phyloP scores from a whole-genome alignment of 805 yeast genomes.

The Candida insectorum region DNA sequence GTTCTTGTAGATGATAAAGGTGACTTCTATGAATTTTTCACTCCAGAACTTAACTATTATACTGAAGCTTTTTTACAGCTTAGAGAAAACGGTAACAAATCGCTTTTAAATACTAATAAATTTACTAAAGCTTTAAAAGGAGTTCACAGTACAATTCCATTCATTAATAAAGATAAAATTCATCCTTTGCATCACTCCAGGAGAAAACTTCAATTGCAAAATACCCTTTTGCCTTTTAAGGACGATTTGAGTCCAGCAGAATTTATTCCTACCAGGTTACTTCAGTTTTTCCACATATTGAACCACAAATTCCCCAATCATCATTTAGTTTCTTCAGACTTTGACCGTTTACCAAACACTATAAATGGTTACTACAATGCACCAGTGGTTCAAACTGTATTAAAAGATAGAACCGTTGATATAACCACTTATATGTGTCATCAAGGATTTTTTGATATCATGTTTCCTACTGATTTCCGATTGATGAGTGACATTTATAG shows the following conservation, averaged over 20 bases:
- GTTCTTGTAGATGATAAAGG: constrained; percentile 70
- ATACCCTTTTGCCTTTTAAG: constrained; percentile 60
- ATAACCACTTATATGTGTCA: constrained; percentile 74
- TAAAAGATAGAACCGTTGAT: constrained; percentile 64
- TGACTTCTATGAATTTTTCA: constrained; percentile 71
- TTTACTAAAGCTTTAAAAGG: constrained; percentile 20
- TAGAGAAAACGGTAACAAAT: constrained; percentile 42
- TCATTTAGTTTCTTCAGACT: constrained; percentile 70
- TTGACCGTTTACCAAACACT: constrained; percentile 45
- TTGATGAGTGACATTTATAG: constrained; percentile 59
- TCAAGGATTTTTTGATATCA: constrained; percentile 82
- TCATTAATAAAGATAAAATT: constrained; percentile 24
- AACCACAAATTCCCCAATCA: constrained; percentile 71
- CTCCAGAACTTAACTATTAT: constrained; percentile 58
- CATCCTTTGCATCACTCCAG: constrained; percentile 63
- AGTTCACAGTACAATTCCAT: constrained; percentile 27
- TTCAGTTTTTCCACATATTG: constrained; percentile 62
- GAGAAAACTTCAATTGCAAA: constrained; percentile 37
- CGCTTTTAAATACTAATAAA: constrained; percentile 3
- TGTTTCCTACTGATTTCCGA: constrained; percentile 79
- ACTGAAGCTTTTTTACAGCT: constrained; percentile 53
- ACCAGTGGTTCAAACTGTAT: constrained; percentile 79
- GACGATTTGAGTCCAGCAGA: constrained; percentile 70
- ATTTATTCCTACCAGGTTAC: constrained; percentile 73
- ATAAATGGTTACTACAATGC: constrained; percentile 57